These are phyloP conservation scores for Penicillium argentinense DNA, from an alignment of 495 filamentous ascomycete genomes.

Conservation along the genomic window DNA sequence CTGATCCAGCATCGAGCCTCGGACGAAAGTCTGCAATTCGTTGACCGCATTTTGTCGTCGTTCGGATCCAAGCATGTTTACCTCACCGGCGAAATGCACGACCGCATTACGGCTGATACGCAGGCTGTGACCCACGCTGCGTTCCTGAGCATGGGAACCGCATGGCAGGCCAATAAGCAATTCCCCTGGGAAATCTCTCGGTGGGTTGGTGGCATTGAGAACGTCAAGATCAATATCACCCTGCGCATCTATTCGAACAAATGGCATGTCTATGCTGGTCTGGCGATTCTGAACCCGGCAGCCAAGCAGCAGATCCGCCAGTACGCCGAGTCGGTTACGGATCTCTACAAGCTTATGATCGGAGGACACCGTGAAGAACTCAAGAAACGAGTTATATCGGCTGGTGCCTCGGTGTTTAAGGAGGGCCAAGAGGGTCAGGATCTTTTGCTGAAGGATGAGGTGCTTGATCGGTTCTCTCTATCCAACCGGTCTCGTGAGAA, in stretches of 20 bases:
- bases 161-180: conserved; percentile 88
- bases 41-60: conserved; percentile 76
- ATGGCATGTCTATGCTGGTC: conserved; percentile 98
- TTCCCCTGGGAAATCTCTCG: conserved; percentile 94
- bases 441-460: conserved; percentile 74
- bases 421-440: conserved; percentile 54
- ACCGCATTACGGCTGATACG: conserved; percentile 96
- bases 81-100: conserved; percentile 82
- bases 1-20: conserved; percentile 90
- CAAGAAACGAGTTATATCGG: conserved; percentile 71
- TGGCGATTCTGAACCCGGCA: conserved; percentile 92
- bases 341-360: conserved; percentile 95
- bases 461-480: conserved; percentile 84
- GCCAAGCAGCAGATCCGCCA: conserved; percentile 90
- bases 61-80: conserved; percentile 81
- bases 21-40: conserved; percentile 69
- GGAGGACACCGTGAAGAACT: conserved; percentile 79
- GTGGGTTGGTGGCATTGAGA: conserved; percentile 96
- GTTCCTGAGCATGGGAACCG: conserved; percentile 95
- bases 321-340: conserved; percentile 89
- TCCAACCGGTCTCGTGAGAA: conserved; percentile 60
- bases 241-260: conserved; percentile 97
- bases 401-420: conserved; percentile 78
- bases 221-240: conserved; percentile 98
- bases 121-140: conserved; percentile 97